Base-by-base conservation (phyloP, 2,329 filamentous ascomycete species). In the Colletotrichum sp. region DNA sequence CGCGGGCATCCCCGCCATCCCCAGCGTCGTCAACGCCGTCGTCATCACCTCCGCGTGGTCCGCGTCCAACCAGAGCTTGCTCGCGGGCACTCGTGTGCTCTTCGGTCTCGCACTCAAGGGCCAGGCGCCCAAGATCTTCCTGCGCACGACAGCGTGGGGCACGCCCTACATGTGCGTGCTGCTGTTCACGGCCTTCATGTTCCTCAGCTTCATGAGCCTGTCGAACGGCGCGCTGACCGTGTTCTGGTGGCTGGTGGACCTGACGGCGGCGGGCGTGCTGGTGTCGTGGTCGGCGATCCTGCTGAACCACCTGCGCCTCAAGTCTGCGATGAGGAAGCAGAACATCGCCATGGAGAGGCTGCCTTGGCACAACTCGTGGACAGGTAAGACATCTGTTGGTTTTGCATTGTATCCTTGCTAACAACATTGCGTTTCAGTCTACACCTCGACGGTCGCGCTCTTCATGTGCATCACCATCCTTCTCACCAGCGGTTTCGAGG, bases 401-500 rank as follows among this genome's bases (percentile, higher is more conserved):
- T 13, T 24, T 18, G 63, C 12, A 15, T 4, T 15, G n/a, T 32
- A 3, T n/a, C 10, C 18, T 8, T 73, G 34, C 65, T 78, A n/a
- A 67, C 60, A 7, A n/a, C 5, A 3, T 8, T 16, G 16, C 32
- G 34, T 24, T 36, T 12, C 12, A 92, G 90, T 88, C 15, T 92
- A 92, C 78, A 90, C 88, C 15, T 94, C 94, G 0, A 93, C 89
- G 78, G 83, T 86, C 10, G 90, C 91, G 0, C 86, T 96, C 7
- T 81, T 87, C 76, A 90, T 93, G 86, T 91, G 89, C 80, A 85
- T 92, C 32, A 83, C 94, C 55, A 93, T 95, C 76, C 85, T 96
- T 5, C 86, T 95, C 55, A 95, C 94, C 6, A 93, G 93, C 77
- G 93, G 92, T 2, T 94, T 94, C 80, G 88, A 89, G 52, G 90